These are phyloP conservation scores for Plasmodium gonderi DNA, from an alignment of 169 alveolate genomes.

Conservation along the genomic window DNA sequence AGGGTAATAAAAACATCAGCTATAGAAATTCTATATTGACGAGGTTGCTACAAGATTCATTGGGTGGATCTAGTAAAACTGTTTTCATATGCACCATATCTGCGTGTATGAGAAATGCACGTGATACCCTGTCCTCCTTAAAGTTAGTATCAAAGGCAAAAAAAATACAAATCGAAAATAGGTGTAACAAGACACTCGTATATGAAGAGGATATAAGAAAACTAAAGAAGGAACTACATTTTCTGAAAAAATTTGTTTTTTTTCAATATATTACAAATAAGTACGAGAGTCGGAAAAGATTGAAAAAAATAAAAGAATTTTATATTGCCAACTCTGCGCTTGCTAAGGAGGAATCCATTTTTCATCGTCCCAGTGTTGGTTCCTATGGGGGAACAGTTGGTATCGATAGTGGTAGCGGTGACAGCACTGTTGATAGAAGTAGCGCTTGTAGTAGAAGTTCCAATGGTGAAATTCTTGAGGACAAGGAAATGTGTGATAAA, in stretches of 20 bases:
- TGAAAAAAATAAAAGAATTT: conserved; percentile 47
- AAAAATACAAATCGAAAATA: conserved; percentile 68
- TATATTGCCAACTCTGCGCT: background rate
- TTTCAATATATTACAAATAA: conserved; percentile 72
- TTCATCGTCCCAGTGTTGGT: background rate
- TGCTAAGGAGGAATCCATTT: background rate
- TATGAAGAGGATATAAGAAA: conserved; percentile 67
- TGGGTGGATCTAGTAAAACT: conserved; percentile 80
- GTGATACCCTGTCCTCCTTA: conserved; percentile 80
- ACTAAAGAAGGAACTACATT: conserved; percentile 53
- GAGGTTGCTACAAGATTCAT: conserved; percentile 76
- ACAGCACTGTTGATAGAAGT: background rate
- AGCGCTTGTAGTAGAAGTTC: background rate
- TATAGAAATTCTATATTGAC: conserved; percentile 69
- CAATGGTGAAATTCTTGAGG: background rate
- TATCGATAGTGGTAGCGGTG: background rate
- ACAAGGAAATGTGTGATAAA: background rate
- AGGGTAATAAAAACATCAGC: conserved; percentile 75
- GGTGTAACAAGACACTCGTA: background rate
- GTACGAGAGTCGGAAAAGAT: conserved; percentile 55
- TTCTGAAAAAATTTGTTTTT: conserved; percentile 74
- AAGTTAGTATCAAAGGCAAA: conserved; percentile 81
- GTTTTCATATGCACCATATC: conserved; percentile 82
- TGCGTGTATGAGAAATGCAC: conserved; percentile 74
- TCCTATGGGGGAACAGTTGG: background rate